Base-by-base conservation (phyloP, 805 yeast genomes). In the Metschnikowia shivogae region DNA sequence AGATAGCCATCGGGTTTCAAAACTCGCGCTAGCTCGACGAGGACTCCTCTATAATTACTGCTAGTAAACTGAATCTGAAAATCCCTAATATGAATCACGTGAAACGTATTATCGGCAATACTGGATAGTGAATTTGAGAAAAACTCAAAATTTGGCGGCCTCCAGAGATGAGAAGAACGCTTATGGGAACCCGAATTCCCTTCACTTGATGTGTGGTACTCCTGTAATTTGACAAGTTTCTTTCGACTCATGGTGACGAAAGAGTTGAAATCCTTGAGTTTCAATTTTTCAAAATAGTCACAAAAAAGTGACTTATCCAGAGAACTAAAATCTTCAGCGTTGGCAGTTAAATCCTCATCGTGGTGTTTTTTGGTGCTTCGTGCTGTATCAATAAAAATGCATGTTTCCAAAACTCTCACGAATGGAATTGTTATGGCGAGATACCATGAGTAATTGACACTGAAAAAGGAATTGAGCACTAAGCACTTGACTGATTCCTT, bases 391-490 rank as follows among this genome's bases (percentile, higher is more conserved):
- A 60, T 48, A 37, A 60, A 59, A 1, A 62, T 48, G 44, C 61
- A 64, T 43, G 59, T 48, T 46, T 72, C 76, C 37, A 65, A 46
- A 3, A 71, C 60, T 28, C 66, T 50, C 5, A 67, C 55, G 51
- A 69, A 72, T 6, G 76, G 76, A 2, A 57, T 46, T 2, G 69
- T 61, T 1, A 65, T 45, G 1, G 73, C 63, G 39, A 70, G 48
- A 43, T 59, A 65, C 76, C 75, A 70, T 1, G 67, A 53, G 49
- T 64, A 67, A 45, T 65, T 67, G 8, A 61, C 53, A 45, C 72
- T 65, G 50, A 56, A 65, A 38, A 53, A 53, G 2, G 62, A 52
- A 45, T 70, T 72, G 53, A 52, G 70, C 11, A 62, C 42, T 31
- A 72, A 51, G 0, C 69, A 66, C 41, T 68, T 70, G 6, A 64